Evolutionary conservation across 306 rosid genomes (phyloP).

Genomic region (Pyrus pyrifolia): DNA sequence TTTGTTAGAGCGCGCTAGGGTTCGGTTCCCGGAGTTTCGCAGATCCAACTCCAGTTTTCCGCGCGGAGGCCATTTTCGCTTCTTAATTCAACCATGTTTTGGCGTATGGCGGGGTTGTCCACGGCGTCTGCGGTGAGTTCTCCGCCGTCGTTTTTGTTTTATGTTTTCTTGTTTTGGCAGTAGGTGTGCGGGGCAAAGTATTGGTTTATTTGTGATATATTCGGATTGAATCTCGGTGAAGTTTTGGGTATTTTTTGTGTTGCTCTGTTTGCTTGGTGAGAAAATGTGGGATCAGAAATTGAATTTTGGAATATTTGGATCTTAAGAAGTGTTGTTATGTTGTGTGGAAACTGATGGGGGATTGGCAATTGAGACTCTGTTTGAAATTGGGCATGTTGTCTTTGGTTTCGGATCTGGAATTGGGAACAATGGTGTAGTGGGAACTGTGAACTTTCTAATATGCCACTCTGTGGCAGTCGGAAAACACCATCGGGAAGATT

Average conservation of each 20-base stretch:
- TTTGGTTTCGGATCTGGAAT: neutral
- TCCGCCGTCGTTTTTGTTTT: neutral
- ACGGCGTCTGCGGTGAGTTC: conserved; percentile 95
- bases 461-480: neutral
- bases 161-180: neutral
- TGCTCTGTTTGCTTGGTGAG: conserved; percentile 13
- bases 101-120: conserved; percentile 99
- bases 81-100: conserved; percentile 65
- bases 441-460: neutral
- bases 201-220: neutral
- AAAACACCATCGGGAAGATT: neutral
- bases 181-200: conserved; percentile 9
- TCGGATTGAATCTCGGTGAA: conserved; percentile 1
- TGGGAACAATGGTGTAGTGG: neutral
- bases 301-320: conserved; percentile 7
- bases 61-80: conserved; percentile 7
- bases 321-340: neutral
- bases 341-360: neutral
- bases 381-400: neutral
- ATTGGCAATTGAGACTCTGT: neutral
- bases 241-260: conserved; percentile 7
- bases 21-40: conserved; percentile 37
- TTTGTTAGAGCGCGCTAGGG: conserved; percentile 49
- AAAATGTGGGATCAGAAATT: conserved; percentile 18
- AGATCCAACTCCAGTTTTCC: conserved; percentile 54